Percentiles rank a stretch among this genome's conserved stretches.
Evolutionary conservation across 2,329 filamentous ascomycete species (phyloP).

Genomic region (Botrytis squamosa): DNA sequence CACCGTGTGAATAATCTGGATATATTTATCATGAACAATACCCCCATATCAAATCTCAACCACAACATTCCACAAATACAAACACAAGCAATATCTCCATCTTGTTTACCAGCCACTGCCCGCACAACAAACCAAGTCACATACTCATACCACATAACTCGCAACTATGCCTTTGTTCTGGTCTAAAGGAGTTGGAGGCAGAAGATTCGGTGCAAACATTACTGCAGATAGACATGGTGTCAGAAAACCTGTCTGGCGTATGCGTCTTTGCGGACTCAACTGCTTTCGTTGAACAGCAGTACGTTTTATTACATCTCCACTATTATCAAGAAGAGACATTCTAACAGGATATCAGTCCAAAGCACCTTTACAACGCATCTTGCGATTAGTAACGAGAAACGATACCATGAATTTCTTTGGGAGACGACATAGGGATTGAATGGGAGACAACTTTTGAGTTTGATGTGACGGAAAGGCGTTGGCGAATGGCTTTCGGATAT

Average conservation of each 20-base stretch:
- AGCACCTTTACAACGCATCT: neutral
- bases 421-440: neutral
- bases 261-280: slow-evolving; percentile 16
- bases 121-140: neutral
- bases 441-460: neutral
- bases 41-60: neutral
- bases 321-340: neutral
- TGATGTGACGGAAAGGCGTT: neutral
- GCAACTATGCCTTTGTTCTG: slow-evolving; percentile 12
- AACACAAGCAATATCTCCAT: slow-evolving; percentile 5
- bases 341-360: neutral
- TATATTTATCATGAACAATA: slow-evolving; percentile 6
- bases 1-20: neutral
- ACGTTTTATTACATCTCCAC: neutral
- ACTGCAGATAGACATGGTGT: slow-evolving; percentile 13
- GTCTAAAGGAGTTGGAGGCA: slow-evolving; percentile 12
- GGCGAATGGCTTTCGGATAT: neutral
- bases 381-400: neutral
- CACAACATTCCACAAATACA: neutral
- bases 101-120: neutral
- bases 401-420: slow-evolving; percentile 1
- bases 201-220: slow-evolving; percentile 15
- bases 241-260: slow-evolving; percentile 10
- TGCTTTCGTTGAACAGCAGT: slow-evolving; percentile 12
- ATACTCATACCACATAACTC: neutral